Evolutionary conservation across 768 basidiomycete species (phyloP).

Genomic region (Cantharellus cinnabarinus): DNA sequence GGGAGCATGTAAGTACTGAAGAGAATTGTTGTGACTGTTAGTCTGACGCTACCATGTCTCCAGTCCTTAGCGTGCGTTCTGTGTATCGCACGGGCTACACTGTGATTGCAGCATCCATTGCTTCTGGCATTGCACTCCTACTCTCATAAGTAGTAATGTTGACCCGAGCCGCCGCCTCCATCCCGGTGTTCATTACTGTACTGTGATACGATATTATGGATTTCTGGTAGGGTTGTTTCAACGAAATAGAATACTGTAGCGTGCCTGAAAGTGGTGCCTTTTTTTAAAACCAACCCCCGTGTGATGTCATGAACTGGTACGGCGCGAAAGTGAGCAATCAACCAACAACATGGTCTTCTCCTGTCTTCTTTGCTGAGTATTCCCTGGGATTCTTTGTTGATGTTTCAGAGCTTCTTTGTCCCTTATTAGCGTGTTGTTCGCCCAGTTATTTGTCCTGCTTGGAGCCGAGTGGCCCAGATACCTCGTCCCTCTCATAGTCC

Average conservation of each 20-base stretch:
- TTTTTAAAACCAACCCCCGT: too few relatives aligned
- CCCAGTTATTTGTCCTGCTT: neutral
- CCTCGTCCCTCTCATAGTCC: neutral
- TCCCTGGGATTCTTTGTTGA: neutral
- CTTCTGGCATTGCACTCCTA: constrained; percentile 54
- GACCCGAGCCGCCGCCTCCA: neutral
- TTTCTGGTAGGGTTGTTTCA: too few relatives aligned
- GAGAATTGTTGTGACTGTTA: neutral
- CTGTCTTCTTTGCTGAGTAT: too few relatives aligned
- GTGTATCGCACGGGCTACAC: constrained; percentile 67
- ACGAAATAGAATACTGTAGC: too few relatives aligned
- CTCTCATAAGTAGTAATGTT: constrained; percentile 19
- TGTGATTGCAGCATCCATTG: constrained; percentile 58
- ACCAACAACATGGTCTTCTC: too few relatives aligned
- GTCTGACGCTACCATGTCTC: neutral
- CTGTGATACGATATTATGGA: too few relatives aligned
- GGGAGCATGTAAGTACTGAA: constrained; percentile 50
- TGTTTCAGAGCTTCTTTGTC: neutral
- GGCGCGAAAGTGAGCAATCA: too few relatives aligned
- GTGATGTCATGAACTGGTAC: too few relatives aligned
- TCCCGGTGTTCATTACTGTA: too few relatives aligned
- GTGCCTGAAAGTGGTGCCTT: too few relatives aligned
- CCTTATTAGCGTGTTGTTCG: neutral
- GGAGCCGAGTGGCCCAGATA: neutral
- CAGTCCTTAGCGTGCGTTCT: constrained; percentile 65